Conservation (phyloP, 2,329 filamentous ascomycete species). For the Fusarium torreyae region DNA sequence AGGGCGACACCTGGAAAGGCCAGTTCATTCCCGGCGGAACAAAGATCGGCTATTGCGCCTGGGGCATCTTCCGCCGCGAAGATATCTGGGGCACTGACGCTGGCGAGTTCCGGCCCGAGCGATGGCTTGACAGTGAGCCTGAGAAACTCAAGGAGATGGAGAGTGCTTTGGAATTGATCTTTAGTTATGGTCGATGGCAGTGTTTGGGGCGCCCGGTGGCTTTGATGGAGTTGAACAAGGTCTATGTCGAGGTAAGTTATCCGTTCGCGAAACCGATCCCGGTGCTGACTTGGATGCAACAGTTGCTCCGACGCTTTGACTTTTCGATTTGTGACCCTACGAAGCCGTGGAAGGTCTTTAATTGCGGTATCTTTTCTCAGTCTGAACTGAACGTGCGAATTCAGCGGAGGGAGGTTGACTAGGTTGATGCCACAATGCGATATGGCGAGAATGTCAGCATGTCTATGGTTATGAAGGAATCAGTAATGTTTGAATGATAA, state of each 20-base stretch:
- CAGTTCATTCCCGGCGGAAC: conserved; percentile 54
- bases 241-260: conserved; percentile 58
- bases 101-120: conserved; percentile 54
- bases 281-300: background rate
- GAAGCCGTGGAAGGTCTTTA: conserved; percentile 52
- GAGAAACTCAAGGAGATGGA: conserved; percentile 56
- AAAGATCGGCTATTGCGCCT: conserved; percentile 53
- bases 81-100: conserved; percentile 56
- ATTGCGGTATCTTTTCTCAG: conserved; percentile 53
- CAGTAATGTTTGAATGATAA: background rate
- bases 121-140: conserved; percentile 55
- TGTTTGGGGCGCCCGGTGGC: conserved; percentile 59
- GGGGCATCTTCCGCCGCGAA: conserved; percentile 54
- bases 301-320: conserved; percentile 54
- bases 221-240: conserved; percentile 58
- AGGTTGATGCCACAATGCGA: background rate
- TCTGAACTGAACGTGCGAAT: conserved; percentile 51
- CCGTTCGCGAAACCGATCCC: accelerated
- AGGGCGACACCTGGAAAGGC: conserved; percentile 54
- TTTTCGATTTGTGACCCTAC: conserved; percentile 52
- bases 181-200: conserved; percentile 57
- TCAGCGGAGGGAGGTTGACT: background rate
- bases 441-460: accelerated
- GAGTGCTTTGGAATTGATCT: conserved; percentile 56
- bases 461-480: background rate